Conservation (phyloP, 345 rosid species). For the Eucalyptus curtisii region DNA sequence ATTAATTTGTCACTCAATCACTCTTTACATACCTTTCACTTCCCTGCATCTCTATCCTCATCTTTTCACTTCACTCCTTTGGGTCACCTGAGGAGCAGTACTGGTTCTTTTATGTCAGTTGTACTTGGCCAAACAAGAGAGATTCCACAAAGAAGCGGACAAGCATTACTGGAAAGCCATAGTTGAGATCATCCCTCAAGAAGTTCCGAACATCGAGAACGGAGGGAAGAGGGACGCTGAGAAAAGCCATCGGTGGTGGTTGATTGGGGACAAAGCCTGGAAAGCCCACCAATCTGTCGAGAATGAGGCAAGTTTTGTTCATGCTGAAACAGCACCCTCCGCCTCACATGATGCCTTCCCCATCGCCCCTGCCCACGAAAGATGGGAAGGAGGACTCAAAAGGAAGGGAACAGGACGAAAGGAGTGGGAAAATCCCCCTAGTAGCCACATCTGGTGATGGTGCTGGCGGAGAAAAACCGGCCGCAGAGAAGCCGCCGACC, state of each 20-base stretch:
- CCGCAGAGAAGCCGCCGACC: constrained; percentile 1
- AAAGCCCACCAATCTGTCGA: constrained; percentile 67
- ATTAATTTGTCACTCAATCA: too few relatives aligned
- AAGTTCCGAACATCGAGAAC: constrained; percentile 79
- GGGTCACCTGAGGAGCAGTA: too few relatives aligned
- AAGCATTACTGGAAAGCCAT: constrained; percentile 89
- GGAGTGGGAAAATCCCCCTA: constrained; percentile 7
- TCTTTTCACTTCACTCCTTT: background rate
- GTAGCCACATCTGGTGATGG: constrained; percentile 1
- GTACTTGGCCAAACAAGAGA: constrained; percentile 70
- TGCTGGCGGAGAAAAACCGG: background rate
- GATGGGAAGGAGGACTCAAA: constrained; percentile 16
- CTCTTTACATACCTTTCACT: too few relatives aligned
- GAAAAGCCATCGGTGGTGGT: constrained; percentile 55
- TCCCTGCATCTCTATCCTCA: too few relatives aligned
- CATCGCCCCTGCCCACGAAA: constrained; percentile 32
- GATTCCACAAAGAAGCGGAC: constrained; percentile 84
- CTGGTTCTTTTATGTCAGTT: too few relatives aligned
- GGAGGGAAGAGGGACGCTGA: constrained; percentile 72
- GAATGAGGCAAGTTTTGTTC: constrained; percentile 75
- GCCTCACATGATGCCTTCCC: constrained; percentile 74
- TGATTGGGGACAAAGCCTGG: constrained; percentile 90
- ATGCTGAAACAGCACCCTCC: constrained; percentile 82
- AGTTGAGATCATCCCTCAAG: constrained; percentile 68
- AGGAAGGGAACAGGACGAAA: constrained; percentile 15